These are phyloP conservation scores for Kuraishia capsulata DNA, from an alignment of 805 yeast genomes.

Conservation along the genomic window DNA sequence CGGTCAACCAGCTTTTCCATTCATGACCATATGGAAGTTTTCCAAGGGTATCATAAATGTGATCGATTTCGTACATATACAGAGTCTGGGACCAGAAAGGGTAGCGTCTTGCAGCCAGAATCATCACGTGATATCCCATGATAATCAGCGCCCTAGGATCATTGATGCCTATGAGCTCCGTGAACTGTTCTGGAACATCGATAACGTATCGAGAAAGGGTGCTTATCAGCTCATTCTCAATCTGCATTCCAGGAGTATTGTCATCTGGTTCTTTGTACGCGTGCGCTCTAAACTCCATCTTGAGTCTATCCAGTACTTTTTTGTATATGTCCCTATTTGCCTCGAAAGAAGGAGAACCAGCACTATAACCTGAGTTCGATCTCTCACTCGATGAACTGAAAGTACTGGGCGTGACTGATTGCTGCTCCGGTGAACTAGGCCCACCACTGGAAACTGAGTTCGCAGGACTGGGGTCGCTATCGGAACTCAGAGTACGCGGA, in stretches of 20 bases:
- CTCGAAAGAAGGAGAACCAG: slow-evolving; percentile 4
- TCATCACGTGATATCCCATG: slow-evolving; percentile 10
- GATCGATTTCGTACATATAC: slow-evolving; percentile 1
- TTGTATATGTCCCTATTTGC: slow-evolving; percentile 5
- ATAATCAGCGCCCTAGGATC: slow-evolving; percentile 14
- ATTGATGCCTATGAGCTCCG: slow-evolving; percentile 4
- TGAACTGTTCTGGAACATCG: slow-evolving; percentile 11
- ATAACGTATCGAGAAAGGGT: slow-evolving; percentile 12
- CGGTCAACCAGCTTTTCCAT: slow-evolving; percentile 2
- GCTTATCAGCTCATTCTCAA: slow-evolving; percentile 8
- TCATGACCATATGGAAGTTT: neutral
- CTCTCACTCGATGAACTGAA: neutral
- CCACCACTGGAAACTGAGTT: slow-evolving; percentile 5
- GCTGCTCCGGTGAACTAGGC: neutral
- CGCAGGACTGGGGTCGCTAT: neutral
- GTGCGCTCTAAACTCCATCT: slow-evolving; percentile 13
- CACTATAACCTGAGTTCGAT: slow-evolving; percentile 5
- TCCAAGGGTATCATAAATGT: neutral
- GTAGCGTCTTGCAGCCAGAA: slow-evolving; percentile 4
- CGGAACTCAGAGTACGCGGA: neutral
- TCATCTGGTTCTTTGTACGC: slow-evolving; percentile 4
- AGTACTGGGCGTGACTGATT: neutral
- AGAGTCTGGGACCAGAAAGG: slow-evolving; percentile 1
- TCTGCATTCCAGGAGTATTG: neutral
- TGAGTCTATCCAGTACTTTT: slow-evolving; percentile 10